Percentiles rank a stretch among this genome's conserved stretches.
Conservation (phyloP, 139 green algal genomes). For the Chlorella ohadii region DNA sequence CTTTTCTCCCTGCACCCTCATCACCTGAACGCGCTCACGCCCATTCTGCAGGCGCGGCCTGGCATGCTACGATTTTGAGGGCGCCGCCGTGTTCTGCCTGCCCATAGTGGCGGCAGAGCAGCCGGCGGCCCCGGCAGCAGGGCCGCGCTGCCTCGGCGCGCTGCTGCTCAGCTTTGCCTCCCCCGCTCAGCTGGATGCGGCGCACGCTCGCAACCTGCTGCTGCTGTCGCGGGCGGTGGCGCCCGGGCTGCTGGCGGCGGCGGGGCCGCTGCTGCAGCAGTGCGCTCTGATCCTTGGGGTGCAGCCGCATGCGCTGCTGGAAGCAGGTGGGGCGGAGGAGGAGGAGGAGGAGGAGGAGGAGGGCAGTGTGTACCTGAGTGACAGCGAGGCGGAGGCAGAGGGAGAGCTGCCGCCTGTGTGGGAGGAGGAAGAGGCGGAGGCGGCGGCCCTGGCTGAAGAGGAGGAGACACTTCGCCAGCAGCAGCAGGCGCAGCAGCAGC, state of each 20-base stretch:
- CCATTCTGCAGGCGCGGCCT: neutral
- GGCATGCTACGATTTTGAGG: slow-evolving; percentile 23
- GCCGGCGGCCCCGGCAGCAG: neutral
- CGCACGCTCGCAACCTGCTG: slow-evolving; percentile 18
- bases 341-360: neutral
- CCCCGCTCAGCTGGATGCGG: neutral
- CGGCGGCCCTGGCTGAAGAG: neutral
- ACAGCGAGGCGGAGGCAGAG: neutral
- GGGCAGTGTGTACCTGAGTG: neutral
- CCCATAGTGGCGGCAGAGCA: neutral
- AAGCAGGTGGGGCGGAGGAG: neutral
- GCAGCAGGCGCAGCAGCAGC: neutral
- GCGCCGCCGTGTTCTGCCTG: neutral
- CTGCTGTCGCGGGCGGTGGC: slow-evolving; percentile 2
- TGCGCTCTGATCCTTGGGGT: slow-evolving; percentile 1
- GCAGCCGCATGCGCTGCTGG: neutral
- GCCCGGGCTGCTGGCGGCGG: neutral
- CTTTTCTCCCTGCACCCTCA: neutral
- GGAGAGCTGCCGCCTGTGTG: neutral
- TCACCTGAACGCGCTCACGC: neutral
- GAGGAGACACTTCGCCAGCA: neutral
- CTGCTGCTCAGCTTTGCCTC: slow-evolving; percentile 8
- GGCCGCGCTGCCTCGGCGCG: neutral
- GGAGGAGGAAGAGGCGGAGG: neutral
- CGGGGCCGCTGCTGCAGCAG: neutral